Evolutionary conservation across 345 rosid species (phyloP).

Genomic region (Rhodomyrtus tomentosa): DNA sequence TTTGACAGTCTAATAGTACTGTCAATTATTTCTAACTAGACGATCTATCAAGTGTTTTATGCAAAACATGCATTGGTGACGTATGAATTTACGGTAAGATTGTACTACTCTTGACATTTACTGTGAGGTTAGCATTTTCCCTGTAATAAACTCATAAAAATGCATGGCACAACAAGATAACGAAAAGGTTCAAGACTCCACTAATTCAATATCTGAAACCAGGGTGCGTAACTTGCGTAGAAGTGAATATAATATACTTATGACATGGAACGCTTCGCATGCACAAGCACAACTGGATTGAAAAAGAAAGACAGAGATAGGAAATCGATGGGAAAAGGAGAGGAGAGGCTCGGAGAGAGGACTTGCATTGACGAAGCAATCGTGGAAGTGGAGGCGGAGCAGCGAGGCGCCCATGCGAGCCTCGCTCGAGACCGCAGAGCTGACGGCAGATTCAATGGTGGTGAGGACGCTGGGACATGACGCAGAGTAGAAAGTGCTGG

Average conservation of each 20-base stretch:
- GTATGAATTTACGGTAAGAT: no score
- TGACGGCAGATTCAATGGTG: slow-evolving; percentile 20
- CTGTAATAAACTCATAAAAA: neutral
- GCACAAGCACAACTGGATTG: neutral
- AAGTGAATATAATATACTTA: neutral
- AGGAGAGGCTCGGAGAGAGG: neutral
- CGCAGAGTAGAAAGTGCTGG: slow-evolving; percentile 18
- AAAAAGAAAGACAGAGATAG: neutral
- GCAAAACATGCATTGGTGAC: no score
- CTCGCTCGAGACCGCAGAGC: slow-evolving; percentile 28
- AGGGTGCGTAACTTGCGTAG: neutral
- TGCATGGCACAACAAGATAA: neutral
- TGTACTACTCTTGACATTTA: no score
- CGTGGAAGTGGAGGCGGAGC: slow-evolving; percentile 55
- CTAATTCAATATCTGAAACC: neutral
- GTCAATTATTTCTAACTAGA: no score
- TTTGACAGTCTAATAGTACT: no score
- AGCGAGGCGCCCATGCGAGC: slow-evolving; percentile 54
- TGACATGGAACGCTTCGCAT: neutral
- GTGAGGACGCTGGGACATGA: slow-evolving; percentile 27
- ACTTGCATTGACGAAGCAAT: slow-evolving; percentile 51
- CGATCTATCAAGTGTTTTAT: no score
- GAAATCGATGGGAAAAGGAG: neutral
- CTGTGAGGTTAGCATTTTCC: no score
- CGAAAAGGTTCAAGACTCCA: neutral